Conservation (phyloP, 225 moss, liverwort and hornwort genomes). For the Sphagnum tenellum region DNA sequence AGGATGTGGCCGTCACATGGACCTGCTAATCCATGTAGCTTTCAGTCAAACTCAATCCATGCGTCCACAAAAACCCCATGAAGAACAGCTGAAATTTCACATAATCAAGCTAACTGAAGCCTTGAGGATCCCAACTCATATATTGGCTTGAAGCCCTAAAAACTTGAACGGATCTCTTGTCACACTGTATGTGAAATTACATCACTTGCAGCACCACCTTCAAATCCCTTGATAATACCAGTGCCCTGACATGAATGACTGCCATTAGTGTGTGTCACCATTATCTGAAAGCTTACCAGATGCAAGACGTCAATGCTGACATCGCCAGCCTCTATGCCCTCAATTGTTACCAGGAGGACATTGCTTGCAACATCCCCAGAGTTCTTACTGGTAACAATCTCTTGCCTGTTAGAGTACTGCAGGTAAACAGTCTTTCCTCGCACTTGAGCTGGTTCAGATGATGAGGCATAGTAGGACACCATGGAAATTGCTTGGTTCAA, state of each 20-base stretch:
- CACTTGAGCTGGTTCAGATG: conserved; percentile 97
- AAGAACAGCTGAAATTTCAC: conserved; percentile 81
- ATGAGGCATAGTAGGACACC: conserved; percentile 99
- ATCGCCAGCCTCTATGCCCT: conserved; percentile 99
- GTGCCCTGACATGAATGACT: conserved; percentile 42
- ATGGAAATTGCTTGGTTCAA: conserved; percentile 99
- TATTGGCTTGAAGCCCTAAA: too few species aligned
- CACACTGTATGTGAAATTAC: conserved; percentile 28
- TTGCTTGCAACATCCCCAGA: conserved; percentile 99
- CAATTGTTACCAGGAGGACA: conserved; percentile 99
- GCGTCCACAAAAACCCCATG: conserved; percentile 97
- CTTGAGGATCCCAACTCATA: conserved; percentile 5
- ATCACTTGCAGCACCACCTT: conserved; percentile 17
- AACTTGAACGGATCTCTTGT: conserved; percentile 23
- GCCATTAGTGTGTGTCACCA: conserved; percentile 1
- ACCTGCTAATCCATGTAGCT: conserved; percentile 99
- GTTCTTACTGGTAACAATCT: conserved; percentile 99
- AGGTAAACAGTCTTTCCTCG: conserved; percentile 98
- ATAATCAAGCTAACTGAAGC: conserved; percentile 73
- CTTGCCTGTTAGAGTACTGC: conserved; percentile 99
- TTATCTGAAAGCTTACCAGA: conserved; percentile 61
- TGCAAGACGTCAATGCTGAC: conserved; percentile 99
- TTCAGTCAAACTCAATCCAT: conserved; percentile 97
- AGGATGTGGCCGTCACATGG: conserved; percentile 99
- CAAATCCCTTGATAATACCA: conserved; percentile 37